These are phyloP conservation scores for Fusarium foetens DNA, from an alignment of 2,329 filamentous ascomycete species.

Conservation along the genomic window DNA sequence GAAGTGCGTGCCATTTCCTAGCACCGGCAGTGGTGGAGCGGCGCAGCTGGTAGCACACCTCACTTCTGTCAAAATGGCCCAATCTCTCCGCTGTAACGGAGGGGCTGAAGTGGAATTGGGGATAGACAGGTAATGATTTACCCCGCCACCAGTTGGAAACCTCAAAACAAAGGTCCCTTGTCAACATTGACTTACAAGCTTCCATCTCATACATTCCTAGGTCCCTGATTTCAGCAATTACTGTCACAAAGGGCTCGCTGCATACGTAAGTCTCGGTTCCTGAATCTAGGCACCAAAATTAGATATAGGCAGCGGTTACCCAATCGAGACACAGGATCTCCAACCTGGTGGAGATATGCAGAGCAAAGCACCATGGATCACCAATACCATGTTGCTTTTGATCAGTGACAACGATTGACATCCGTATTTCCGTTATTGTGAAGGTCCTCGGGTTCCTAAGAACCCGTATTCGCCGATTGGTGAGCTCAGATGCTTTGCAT, in stretches of 20 bases:
- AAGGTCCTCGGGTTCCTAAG: neutral
- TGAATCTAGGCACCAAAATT: neutral
- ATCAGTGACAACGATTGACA: neutral
- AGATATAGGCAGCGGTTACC: neutral
- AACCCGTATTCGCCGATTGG: neutral
- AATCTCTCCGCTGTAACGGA: conserved; percentile 11
- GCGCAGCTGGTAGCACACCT: neutral
- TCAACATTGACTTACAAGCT: neutral
- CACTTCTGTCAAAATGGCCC: conserved; percentile 18
- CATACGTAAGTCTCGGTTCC: neutral
- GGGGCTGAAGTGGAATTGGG: conserved; percentile 3
- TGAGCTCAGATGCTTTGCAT: neutral
- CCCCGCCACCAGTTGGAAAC: conserved; percentile 16
- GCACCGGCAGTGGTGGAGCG: conserved; percentile 21
- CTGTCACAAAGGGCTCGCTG: neutral
- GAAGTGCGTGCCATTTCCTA: conserved; percentile 18
- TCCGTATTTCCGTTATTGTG: neutral
- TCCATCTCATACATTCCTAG: neutral
- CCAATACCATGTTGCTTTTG: neutral
- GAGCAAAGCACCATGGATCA: conserved; percentile 4
- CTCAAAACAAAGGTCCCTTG: neutral
- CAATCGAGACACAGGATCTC: neutral
- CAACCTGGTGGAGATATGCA: conserved; percentile 1
- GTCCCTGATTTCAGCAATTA: neutral
- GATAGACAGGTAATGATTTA: conserved; percentile 1